phyloP scores from a whole-genome alignment of 768 basidiomycete species.

The Holtermannia corniformis region DNA sequence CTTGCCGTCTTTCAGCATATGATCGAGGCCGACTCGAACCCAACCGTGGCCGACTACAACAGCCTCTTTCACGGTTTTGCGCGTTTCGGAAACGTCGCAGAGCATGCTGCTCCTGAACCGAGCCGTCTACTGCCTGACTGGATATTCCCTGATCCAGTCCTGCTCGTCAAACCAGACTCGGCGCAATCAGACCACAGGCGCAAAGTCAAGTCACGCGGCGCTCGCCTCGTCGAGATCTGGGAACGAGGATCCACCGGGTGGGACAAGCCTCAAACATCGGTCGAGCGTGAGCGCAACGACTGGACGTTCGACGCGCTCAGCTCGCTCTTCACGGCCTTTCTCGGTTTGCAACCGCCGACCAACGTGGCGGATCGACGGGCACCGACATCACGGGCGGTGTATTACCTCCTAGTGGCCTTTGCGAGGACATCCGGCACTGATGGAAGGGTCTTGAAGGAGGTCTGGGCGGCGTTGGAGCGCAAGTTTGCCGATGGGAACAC shows the following conservation, averaged over 20 bases:
- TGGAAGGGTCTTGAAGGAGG: slow-evolving; percentile 9
- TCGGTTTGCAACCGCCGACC: slow-evolving; percentile 10
- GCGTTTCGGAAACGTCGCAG: slow-evolving; percentile 15
- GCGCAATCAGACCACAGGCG: neutral
- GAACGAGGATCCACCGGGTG: slow-evolving; percentile 1
- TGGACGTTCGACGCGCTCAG: slow-evolving; percentile 21
- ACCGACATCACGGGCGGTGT: slow-evolving; percentile 19
- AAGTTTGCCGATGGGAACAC: slow-evolving; percentile 25
- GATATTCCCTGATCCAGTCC: neutral
- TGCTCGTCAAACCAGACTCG: slow-evolving; percentile 1
- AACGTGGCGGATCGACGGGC: neutral
- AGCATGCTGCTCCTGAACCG: too few species aligned
- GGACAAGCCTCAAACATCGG: neutral
- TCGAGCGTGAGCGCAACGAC: neutral
- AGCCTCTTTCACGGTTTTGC: slow-evolving; percentile 35
- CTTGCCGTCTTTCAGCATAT: slow-evolving; percentile 26
- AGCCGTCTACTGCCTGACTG: too few species aligned
- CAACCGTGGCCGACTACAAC: slow-evolving; percentile 22
- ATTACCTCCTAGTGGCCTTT: slow-evolving; percentile 25
- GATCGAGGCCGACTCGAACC: slow-evolving; percentile 17
- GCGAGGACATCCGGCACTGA: slow-evolving; percentile 21
- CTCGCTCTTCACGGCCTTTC: slow-evolving; percentile 19
- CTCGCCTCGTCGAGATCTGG: slow-evolving; percentile 10
- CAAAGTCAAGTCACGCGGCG: neutral
- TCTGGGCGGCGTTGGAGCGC: slow-evolving; percentile 20